Evolutionary conservation across 2,329 filamentous ascomycete genomes (phyloP).

Genomic region (Hymenoscyphus infarciens): DNA sequence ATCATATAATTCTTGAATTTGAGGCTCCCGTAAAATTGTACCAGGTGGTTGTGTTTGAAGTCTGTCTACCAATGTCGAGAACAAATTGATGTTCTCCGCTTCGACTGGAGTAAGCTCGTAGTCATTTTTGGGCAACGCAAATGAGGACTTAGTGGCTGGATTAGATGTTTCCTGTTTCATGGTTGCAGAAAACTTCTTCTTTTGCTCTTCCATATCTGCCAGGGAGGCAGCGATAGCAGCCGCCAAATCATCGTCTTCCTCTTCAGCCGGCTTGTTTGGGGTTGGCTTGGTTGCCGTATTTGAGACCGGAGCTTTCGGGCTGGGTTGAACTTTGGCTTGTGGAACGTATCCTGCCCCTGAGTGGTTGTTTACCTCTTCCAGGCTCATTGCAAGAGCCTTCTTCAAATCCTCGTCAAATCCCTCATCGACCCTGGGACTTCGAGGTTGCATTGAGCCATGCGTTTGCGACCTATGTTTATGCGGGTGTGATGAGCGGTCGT

Average conservation of each 20-base stretch:
- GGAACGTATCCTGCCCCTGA: constrained; percentile 68
- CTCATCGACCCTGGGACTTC: constrained; percentile 82
- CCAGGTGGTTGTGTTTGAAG: constrained; percentile 93
- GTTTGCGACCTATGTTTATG: constrained; percentile 45
- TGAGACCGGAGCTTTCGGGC: constrained; percentile 29
- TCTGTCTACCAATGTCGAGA: constrained; percentile 88
- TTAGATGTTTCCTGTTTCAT: constrained; percentile 74
- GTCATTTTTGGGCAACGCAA: constrained; percentile 74
- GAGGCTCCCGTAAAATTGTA: constrained; percentile 92
- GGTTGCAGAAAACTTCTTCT: constrained; percentile 79
- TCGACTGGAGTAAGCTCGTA: constrained; percentile 93
- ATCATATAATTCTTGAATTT: constrained; percentile 97
- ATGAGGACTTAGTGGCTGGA: constrained; percentile 48
- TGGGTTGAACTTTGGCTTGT: constrained; percentile 49
- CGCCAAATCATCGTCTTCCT: constrained; percentile 89
- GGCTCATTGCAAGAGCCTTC: constrained; percentile 89
- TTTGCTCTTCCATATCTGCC: constrained; percentile 97
- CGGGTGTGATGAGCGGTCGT: constrained; percentile 55
- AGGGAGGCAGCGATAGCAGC: constrained; percentile 93
- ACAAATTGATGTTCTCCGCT: constrained; percentile 96
- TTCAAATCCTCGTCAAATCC: constrained; percentile 94
- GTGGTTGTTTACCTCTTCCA: constrained; percentile 84
- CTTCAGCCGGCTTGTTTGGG: constrained; percentile 57
- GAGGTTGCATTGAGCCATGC: constrained; percentile 75
- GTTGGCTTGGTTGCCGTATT: constrained; percentile 37